Conservation (phyloP, 2,329 filamentous ascomycete genomes). For the Coniochaeta ligniaria region DNA sequence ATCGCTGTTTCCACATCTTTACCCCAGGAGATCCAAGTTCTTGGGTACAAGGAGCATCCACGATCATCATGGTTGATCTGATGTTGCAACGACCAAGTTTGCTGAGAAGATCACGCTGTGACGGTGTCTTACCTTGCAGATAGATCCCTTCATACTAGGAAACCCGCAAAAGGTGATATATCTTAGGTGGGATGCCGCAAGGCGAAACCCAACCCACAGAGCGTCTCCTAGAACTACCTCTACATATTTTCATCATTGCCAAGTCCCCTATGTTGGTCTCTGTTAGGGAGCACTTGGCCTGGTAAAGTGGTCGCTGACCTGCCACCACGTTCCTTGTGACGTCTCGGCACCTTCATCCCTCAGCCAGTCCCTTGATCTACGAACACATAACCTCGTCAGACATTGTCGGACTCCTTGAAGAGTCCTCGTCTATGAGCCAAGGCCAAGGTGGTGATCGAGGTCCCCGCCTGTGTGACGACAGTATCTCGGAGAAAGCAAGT, state of each 20-base stretch:
- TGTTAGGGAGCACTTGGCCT: neutral
- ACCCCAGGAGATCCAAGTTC: neutral
- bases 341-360: neutral
- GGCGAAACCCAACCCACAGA: neutral
- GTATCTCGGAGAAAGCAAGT: neutral
- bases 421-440: neutral
- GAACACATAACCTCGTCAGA: neutral
- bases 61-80: neutral
- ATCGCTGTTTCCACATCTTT: neutral
- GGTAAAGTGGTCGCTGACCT: neutral
- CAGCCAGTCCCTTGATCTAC: neutral
- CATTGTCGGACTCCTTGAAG: neutral
- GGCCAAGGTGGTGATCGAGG: too few relatives aligned
- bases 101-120: neutral
- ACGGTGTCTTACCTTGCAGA: neutral
- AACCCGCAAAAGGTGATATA: neutral
- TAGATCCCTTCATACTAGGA: neutral
- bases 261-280: neutral
- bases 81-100: neutral
- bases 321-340: neutral
- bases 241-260: neutral
- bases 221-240: too few relatives aligned
- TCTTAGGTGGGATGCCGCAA: neutral
- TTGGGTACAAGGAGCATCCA: neutral
- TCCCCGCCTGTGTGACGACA: too few relatives aligned